phyloP scores from a whole-genome alignment of 2,329 filamentous ascomycete genomes.

The Triangularia verruculosa region DNA sequence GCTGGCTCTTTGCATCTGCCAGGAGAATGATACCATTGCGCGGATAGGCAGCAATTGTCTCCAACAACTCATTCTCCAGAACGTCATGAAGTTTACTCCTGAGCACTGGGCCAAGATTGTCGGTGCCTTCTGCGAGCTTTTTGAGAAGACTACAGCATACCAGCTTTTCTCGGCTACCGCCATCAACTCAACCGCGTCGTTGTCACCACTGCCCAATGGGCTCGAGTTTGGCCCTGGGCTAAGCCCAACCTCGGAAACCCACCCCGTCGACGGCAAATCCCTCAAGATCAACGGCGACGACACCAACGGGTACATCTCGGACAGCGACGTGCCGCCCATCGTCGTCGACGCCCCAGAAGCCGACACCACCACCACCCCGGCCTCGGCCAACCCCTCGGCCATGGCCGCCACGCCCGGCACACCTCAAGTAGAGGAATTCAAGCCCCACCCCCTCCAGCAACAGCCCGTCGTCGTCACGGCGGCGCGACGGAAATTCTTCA shows the following conservation, averaged over 20 bases:
- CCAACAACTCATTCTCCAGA: slow-evolving; percentile 93
- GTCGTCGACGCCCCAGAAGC: slow-evolving; percentile 27
- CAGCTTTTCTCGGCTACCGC: slow-evolving; percentile 87
- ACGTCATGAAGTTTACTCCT: slow-evolving; percentile 84
- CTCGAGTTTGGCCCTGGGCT: slow-evolving; percentile 48
- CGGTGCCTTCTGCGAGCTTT: slow-evolving; percentile 91
- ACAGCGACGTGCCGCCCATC: slow-evolving; percentile 30
- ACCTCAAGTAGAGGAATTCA: slow-evolving; percentile 78
- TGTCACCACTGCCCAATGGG: slow-evolving; percentile 53
- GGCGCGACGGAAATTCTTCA: slow-evolving; percentile 92
- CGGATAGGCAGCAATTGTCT: slow-evolving; percentile 97
- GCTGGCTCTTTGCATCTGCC: slow-evolving; percentile 91
- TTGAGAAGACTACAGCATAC: slow-evolving; percentile 89
- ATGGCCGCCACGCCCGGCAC: slow-evolving; percentile 31
- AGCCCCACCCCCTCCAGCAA: slow-evolving; percentile 73
- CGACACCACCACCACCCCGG: slow-evolving; percentile 18
- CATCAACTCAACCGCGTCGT: slow-evolving; percentile 50
- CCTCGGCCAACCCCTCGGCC: slow-evolving; percentile 22
- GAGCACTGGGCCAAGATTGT: slow-evolving; percentile 95
- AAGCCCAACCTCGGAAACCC: slow-evolving; percentile 40
- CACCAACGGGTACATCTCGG: slow-evolving; percentile 38
- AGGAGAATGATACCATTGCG: slow-evolving; percentile 98
- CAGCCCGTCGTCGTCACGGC: slow-evolving; percentile 91
- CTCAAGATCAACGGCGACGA: slow-evolving; percentile 59
- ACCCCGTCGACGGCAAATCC: slow-evolving; percentile 50